Evolutionary conservation across 495 filamentous ascomycete genomes (phyloP).

Genomic region (Oidiodendron maius): DNA sequence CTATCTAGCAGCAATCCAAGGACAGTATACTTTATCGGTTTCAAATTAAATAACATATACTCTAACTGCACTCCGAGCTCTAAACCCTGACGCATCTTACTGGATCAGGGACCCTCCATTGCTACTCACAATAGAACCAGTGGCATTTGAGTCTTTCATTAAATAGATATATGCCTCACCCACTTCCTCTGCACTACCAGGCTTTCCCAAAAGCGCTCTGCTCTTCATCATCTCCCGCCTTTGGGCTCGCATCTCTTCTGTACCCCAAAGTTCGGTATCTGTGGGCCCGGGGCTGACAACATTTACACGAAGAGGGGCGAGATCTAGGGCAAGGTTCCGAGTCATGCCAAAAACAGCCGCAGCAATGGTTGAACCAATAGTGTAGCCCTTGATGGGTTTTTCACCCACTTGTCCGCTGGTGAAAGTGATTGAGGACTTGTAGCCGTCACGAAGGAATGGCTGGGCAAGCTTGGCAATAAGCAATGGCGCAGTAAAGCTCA

Average conservation of each 20-base stretch:
- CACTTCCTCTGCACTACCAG: conserved; percentile 48
- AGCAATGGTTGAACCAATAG: conserved; percentile 30
- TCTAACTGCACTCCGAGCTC: too few species aligned
- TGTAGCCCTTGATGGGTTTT: conserved; percentile 41
- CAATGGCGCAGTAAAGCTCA: conserved; percentile 46
- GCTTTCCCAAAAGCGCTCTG: conserved; percentile 32
- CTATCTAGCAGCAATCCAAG: too few species aligned
- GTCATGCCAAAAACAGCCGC: conserved; percentile 33
- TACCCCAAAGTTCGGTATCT: conserved; percentile 42
- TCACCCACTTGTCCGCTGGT: conserved; percentile 43
- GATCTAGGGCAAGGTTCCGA: conserved; percentile 46
- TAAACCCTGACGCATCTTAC: background rate
- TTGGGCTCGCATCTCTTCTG: conserved; percentile 7
- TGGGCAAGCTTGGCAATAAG: conserved; percentile 43
- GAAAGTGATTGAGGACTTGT: conserved; percentile 43
- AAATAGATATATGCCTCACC: conserved; percentile 59
- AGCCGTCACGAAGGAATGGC: conserved; percentile 32
- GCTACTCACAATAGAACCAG: conserved; percentile 25
- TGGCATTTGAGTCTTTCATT: conserved; percentile 51
- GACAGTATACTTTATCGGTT: too few species aligned
- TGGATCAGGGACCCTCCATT: conserved; percentile 6
- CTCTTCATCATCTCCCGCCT: conserved; percentile 25
- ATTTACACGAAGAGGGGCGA: conserved; percentile 57
- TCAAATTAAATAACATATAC: too few species aligned
- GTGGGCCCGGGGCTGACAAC: conserved; percentile 48